A percentile compares a stretch with the other conserved stretches of the same genome.
These are phyloP conservation scores for Tulasnella sp. DNA, from an alignment of 768 basidiomycete genomes.

Conservation along the genomic window DNA sequence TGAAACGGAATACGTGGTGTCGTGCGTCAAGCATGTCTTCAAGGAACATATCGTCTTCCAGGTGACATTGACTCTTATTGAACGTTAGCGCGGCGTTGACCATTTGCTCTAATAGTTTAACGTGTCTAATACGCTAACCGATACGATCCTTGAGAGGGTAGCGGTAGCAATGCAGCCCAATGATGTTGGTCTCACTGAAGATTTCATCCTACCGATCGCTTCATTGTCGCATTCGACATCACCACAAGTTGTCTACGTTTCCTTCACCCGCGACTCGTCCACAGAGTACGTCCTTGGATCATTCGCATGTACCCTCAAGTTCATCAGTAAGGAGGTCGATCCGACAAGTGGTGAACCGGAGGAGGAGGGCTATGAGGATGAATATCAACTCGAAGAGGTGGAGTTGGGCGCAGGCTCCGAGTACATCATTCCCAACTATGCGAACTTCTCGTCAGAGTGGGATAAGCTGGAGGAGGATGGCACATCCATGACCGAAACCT, in stretches of 20 bases:
- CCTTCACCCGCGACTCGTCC: constrained; percentile 76
- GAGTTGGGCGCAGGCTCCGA: constrained; percentile 87
- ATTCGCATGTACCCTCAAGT: constrained; percentile 87
- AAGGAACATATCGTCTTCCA: constrained; percentile 95
- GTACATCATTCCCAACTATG: constrained; percentile 93
- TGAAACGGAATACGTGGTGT: constrained; percentile 96
- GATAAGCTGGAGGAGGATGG: constrained; percentile 74
- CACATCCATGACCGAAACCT: constrained; percentile 73
- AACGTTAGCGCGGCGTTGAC: neutral
- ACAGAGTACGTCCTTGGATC: constrained; percentile 69
- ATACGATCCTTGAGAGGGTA: constrained; percentile 89
- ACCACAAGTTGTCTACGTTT: constrained; percentile 84
- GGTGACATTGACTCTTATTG: constrained; percentile 36
- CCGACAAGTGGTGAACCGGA: constrained; percentile 92
- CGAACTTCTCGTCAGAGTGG: constrained; percentile 90
- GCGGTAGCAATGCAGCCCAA: constrained; percentile 86
- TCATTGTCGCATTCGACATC: constrained; percentile 58
- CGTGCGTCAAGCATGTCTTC: constrained; percentile 94
- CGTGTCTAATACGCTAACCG: constrained; percentile 90
- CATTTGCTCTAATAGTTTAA: constrained; percentile 57
- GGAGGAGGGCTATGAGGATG: constrained; percentile 97
- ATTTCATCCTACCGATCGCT: constrained; percentile 84
- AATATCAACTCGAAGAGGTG: constrained; percentile 94
- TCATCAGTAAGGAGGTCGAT: constrained; percentile 94
- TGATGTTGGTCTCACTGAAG: constrained; percentile 71